Percentiles rank a stretch among this genome's conserved stretches.
phyloP scores from a whole-genome alignment of 2,329 filamentous ascomycete species.

The Xylariales sp. region DNA sequence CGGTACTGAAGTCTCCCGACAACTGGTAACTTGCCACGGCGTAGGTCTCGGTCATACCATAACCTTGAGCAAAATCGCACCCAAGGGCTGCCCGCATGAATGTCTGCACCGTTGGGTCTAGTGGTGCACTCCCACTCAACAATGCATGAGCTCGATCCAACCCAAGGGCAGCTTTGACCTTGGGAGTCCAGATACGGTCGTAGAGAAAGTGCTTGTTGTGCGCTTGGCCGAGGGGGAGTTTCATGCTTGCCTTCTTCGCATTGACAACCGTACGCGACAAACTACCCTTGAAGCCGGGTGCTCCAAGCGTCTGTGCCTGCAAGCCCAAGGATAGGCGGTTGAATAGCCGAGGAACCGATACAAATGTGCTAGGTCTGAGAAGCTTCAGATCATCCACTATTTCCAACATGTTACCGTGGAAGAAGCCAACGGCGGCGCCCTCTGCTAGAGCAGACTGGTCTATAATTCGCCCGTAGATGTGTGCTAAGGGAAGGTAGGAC shows the following conservation, averaged over 20 bases:
- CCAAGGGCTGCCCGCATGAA: constrained; percentile 83
- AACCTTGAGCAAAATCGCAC: constrained; percentile 79
- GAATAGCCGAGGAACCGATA: constrained; percentile 86
- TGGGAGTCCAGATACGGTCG: constrained; percentile 85
- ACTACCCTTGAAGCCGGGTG: constrained; percentile 73
- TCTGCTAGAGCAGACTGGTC: constrained; percentile 72
- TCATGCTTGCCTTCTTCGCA: constrained; percentile 76
- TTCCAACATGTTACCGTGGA: constrained; percentile 83
- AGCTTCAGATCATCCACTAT: constrained; percentile 89
- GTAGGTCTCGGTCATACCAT: constrained; percentile 91
- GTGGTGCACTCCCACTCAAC: constrained; percentile 84
- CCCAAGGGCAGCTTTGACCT: constrained; percentile 79
- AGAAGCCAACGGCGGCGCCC: constrained; percentile 80
- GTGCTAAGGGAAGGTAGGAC: constrained; percentile 89
- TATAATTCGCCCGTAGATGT: constrained; percentile 84
- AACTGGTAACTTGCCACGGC: constrained; percentile 70
- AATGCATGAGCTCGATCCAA: constrained; percentile 69
- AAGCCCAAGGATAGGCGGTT: constrained; percentile 87
- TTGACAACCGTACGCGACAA: constrained; percentile 76
- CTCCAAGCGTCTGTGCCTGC: constrained; percentile 72
- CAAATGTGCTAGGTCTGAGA: constrained; percentile 75
- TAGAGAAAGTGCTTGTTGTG: constrained; percentile 74
- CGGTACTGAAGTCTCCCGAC: constrained; percentile 65
- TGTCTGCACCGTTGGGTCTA: constrained; percentile 82
- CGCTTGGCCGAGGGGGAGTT: constrained; percentile 66